phyloP scores from a whole-genome alignment of 768 basidiomycete genomes.

The Tricholoma bakamatsutake region DNA sequence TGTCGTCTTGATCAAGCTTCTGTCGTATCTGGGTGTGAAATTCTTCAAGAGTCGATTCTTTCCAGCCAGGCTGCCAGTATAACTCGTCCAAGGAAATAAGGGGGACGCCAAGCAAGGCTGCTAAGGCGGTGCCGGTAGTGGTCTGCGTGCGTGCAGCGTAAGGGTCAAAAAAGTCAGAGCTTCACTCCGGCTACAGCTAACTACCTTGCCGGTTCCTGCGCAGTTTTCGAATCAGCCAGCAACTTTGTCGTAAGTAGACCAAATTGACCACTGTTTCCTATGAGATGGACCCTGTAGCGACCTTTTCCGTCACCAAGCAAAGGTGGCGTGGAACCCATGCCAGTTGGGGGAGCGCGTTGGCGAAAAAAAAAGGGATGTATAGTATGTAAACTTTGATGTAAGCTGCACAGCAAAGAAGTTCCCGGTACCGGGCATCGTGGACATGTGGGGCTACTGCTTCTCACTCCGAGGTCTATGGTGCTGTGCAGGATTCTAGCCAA shows the following conservation, averaged over 20 bases:
- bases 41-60: slow-evolving; percentile 21
- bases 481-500: too few species aligned
- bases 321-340: not conserved
- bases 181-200: not conserved
- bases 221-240: not conserved
- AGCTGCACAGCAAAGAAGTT: too few species aligned
- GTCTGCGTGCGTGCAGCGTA: slow-evolving; percentile 24
- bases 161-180: not conserved
- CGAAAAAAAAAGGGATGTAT: too few species aligned
- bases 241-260: not conserved
- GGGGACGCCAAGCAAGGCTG: slow-evolving; percentile 37
- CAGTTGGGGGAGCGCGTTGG: too few species aligned
- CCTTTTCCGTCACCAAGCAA: slow-evolving; percentile 3
- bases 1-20: slow-evolving; percentile 21
- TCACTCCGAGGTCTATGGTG: too few species aligned
- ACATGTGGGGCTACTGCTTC: too few species aligned
- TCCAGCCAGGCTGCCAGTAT: slow-evolving; percentile 48
- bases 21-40: slow-evolving; percentile 24
- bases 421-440: too few species aligned
- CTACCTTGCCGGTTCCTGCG: not conserved
- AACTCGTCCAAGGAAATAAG: slow-evolving; percentile 41
- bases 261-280: slow-evolving; percentile 1
- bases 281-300: not conserved
- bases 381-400: too few species aligned
- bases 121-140: slow-evolving; percentile 41